Evolutionary conservation across 176 grass and related monocot species (phyloP), one percentile per base, ranked within the genome.

Genomic region (Carex littledalei): DNA sequence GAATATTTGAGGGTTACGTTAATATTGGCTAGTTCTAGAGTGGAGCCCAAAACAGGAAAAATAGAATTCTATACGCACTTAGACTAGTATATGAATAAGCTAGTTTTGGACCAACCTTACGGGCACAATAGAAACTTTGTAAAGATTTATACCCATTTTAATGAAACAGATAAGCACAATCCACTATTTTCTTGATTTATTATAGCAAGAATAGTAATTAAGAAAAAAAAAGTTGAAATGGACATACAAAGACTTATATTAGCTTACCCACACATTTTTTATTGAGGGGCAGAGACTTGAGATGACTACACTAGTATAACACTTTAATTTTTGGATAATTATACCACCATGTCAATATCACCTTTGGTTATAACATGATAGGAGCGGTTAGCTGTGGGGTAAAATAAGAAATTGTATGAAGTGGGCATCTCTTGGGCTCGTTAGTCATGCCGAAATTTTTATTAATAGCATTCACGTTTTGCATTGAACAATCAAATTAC

Each of bases 351-450:
- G 66, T 69, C 66, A 69, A 69, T 18, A 24, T 69, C 66, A 39
- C 32, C 66, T 69, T 69, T 69, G 37, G 34, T 69, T 69, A 39
- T 69, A 39, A 69, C 66, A 69, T 18, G 31, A 69, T 7, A 69
- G 66, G 66, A 69, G 12, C 1, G 8, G 6, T 26, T 11, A 26
- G 18, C 20, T 60, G 24, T 29, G 22, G 63, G 17, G 12, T 16
- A 26, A 45, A 72, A 72, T n/a, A 39, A 45, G 18, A 73, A 73
- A 18, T 45, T 45, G 17, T 94, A 89, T 84, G 43, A 39, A 89
- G 85, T 89, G 89, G 88, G 87, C 89, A 94, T 94, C 78, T 73
- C 2, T 18, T 18, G 17, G 57, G 57, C 18, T 59, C 17, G 6
- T 18, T 10, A 49, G 9, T 59, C 53, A 34, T 70, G 67, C 29